Conservation (phyloP, 1,284 basidiomycete genomes). For the Tylopilus sp. region DNA sequence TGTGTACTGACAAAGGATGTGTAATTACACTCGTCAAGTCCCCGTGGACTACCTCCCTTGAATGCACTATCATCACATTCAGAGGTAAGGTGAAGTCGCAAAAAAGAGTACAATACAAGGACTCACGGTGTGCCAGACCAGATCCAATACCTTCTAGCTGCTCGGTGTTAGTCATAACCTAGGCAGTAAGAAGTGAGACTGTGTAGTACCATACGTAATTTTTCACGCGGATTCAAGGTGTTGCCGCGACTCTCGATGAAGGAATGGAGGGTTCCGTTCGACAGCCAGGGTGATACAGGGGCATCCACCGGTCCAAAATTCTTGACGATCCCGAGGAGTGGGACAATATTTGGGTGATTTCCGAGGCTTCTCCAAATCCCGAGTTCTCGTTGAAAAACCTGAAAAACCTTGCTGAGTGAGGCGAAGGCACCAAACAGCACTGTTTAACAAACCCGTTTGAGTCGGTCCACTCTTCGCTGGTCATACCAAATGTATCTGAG, state of each 20-base stretch:
- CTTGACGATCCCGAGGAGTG: conserved; percentile 7
- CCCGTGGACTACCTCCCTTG: background rate
- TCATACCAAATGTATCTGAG: background rate
- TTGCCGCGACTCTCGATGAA: background rate
- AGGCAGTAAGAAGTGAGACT: background rate
- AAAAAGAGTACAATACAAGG: background rate
- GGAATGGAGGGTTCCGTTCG: conserved; percentile 6
- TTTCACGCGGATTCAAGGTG: background rate
- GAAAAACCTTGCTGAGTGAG: background rate
- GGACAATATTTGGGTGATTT: conserved; percentile 9
- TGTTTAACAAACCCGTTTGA: background rate
- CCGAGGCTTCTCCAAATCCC: conserved; percentile 8
- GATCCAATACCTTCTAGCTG: conserved; percentile 2
- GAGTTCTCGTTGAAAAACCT: conserved; percentile 10
- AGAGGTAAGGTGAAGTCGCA: background rate
- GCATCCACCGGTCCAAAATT: conserved; percentile 8
- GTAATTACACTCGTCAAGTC: conserved; percentile 10
- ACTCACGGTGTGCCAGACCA: conserved; percentile 7
- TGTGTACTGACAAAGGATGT: background rate
- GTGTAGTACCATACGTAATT: conserved; percentile 4
- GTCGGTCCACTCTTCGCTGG: background rate
- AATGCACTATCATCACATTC: conserved; percentile 4
- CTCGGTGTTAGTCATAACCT: background rate
- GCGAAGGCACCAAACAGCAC: background rate
- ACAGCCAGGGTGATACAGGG: conserved; percentile 9